Percentiles rank a stretch among this genome's conserved stretches.
These are phyloP conservation scores for Ophiostoma piceae DNA, from an alignment of 2,329 filamentous ascomycete genomes.

Conservation along the genomic window DNA sequence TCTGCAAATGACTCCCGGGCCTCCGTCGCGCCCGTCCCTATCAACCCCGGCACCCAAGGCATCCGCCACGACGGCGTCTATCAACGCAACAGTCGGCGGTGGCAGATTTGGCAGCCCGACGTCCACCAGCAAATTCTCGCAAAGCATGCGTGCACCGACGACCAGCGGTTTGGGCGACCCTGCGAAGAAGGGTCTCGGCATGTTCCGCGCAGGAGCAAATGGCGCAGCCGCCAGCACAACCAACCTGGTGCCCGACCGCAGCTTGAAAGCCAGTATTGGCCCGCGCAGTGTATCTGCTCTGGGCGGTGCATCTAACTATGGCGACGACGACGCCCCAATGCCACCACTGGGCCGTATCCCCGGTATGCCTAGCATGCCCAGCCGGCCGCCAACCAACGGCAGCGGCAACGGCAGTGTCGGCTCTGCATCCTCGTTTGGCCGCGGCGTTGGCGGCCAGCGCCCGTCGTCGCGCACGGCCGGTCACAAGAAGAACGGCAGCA, in stretches of 20 bases:
- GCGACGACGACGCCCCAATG: conserved; percentile 55
- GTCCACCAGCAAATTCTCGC: conserved; percentile 57
- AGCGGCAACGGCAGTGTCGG: conserved; percentile 32
- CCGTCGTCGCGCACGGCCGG: conserved; percentile 39
- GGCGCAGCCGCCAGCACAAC: neutral
- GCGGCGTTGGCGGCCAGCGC: conserved; percentile 40
- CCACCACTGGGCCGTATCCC: conserved; percentile 42
- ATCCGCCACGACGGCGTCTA: neutral
- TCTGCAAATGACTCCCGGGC: conserved; percentile 56
- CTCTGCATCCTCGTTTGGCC: conserved; percentile 46
- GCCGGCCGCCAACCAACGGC: conserved; percentile 42
- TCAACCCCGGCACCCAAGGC: conserved; percentile 47
- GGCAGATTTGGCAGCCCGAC: conserved; percentile 60
- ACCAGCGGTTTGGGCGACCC: conserved; percentile 55
- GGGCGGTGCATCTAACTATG: conserved; percentile 43
- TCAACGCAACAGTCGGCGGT: neutral
- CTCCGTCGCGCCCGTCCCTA: conserved; percentile 52
- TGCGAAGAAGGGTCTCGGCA: conserved; percentile 43
- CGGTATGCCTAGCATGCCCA: conserved; percentile 41
- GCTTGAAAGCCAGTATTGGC: conserved; percentile 48
- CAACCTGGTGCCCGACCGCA: conserved; percentile 36
- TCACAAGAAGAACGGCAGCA: conserved; percentile 27
- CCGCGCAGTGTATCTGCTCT: conserved; percentile 57
- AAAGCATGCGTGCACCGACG: conserved; percentile 48
- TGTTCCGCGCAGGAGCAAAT: conserved; percentile 2